Base-by-base conservation (phyloP, 371 early-diverging fungal species). In the Choanephora cucurbitarum region DNA sequence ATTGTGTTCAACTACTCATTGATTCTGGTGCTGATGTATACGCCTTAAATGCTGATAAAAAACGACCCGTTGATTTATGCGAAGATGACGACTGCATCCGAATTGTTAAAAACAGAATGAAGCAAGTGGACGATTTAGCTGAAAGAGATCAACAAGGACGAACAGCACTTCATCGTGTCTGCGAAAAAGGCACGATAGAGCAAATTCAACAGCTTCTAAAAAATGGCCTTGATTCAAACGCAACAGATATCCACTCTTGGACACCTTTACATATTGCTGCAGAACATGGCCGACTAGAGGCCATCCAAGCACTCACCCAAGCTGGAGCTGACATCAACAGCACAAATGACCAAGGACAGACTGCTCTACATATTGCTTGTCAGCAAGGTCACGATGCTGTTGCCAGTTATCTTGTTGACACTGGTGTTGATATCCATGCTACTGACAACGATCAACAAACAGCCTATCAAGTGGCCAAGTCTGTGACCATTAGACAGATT, bases 261-360 rank as follows among this genome's bases (percentile, higher is more conserved):
- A 90, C 93, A 4, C 90, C 95, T 7, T 58, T 94, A 21, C 96
- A 95, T 40, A 91, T 88, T 57, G 94, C 95, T 5, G 81, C 87
- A 23, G 70, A 81, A 13, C 72, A 83, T 34, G 92, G 92, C 0
- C 83, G 86, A 55, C 62, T 75, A 8, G 72, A 74, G 8, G 73
- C 89, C 23, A 87, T 85, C 5, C 73, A 81, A 28, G 64, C 80
- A 18, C 55, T 96, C 54, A 72, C 94, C 15, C 70, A 82, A 15
- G 80, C 81, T 47, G 92, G 91, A 6, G 94, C 92, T 0, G 80
- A 87, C 43, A 80, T 87, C 24, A 85, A 90, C 55, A 69, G 58
- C 28, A 7, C 49, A 14, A 49, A 41, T 23, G 0, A 77, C 58
- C 53, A 83, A 71, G 50, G 79, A 61, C 84, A 84, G 37, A 91